Percentiles rank a stretch among this genome's conserved stretches.
phyloP scores from a whole-genome alignment of 2,329 filamentous ascomycete genomes.

The Diplocarpon mali region DNA sequence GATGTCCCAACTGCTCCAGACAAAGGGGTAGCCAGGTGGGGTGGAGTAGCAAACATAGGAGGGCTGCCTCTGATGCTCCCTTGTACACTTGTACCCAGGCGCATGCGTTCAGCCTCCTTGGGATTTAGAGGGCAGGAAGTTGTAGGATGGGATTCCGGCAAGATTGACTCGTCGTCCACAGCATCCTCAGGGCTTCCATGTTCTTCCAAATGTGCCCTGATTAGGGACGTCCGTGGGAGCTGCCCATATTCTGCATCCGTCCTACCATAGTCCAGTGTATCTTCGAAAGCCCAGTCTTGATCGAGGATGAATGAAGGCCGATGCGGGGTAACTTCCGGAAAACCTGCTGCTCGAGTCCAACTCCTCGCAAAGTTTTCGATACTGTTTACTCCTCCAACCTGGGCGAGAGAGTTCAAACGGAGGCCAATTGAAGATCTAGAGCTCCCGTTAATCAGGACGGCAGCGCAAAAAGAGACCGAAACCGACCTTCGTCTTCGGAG shows the following conservation, averaged over 20 bases:
- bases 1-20: conserved; percentile 59
- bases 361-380: conserved; percentile 88
- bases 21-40: conserved; percentile 55
- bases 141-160: conserved; percentile 9
- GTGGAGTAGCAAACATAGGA: conserved; percentile 47
- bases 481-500: conserved; percentile 24
- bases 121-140: conserved; percentile 29
- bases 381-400: conserved; percentile 85
- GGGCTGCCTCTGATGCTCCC: conserved; percentile 29
- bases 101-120: conserved; percentile 26
- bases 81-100: conserved; percentile 18
- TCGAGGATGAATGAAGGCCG: conserved; percentile 61
- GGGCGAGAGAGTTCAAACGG: conserved; percentile 45
- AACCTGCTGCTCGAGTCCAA: conserved; percentile 83
- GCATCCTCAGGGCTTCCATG: conserved; percentile 23
- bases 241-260: conserved; percentile 18
- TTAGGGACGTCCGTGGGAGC: conserved; percentile 28
- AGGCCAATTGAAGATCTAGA: conserved; percentile 47
- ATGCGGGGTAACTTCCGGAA: conserved; percentile 76
- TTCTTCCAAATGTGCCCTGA: conserved; percentile 42
- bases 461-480: not conserved
- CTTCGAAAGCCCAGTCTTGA: conserved; percentile 32
- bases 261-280: conserved; percentile 20
- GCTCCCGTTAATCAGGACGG: conserved; percentile 8
- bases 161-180: conserved; percentile 20